phyloP scores from a whole-genome alignment of 208 protist genomes.

The Wallacemonas sp. region DNA sequence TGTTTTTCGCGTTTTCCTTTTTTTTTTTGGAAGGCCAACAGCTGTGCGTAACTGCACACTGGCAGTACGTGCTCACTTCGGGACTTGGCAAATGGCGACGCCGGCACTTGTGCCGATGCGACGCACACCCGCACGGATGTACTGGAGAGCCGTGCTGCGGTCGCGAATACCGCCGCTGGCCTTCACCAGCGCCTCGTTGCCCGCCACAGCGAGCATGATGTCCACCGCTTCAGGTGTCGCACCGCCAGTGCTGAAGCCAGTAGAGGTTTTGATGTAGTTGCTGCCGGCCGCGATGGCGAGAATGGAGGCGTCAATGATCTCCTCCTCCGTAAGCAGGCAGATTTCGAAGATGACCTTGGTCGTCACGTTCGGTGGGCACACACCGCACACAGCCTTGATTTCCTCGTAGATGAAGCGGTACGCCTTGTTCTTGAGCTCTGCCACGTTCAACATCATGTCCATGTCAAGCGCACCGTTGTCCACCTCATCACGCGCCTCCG shows the following conservation, averaged over 20 bases:
- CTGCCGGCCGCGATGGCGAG: slow-evolving; percentile 84
- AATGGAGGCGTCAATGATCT: slow-evolving; percentile 92
- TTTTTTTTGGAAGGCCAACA: no score
- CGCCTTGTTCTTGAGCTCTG: slow-evolving; percentile 76
- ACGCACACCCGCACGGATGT: slow-evolving; percentile 76
- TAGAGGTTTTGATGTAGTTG: slow-evolving; percentile 95
- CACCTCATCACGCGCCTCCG: slow-evolving; percentile 71
- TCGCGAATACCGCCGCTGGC: slow-evolving; percentile 91
- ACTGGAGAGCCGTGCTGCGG: slow-evolving; percentile 64
- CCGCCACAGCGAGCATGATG: slow-evolving; percentile 91
- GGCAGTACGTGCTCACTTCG: not conserved
- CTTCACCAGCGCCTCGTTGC: slow-evolving; percentile 82
- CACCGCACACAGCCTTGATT: slow-evolving; percentile 68
- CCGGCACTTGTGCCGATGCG: slow-evolving; percentile 93
- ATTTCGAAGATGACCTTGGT: slow-evolving; percentile 95
- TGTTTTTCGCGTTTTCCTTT: no score
- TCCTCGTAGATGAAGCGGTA: slow-evolving; percentile 86
- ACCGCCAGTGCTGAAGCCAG: slow-evolving; percentile 90
- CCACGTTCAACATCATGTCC: slow-evolving; percentile 95
- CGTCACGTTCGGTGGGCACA: slow-evolving; percentile 24
- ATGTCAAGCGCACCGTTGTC: slow-evolving; percentile 88
- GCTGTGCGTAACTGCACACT: no score
- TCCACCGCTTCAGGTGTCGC: slow-evolving; percentile 85
- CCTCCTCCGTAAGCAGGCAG: slow-evolving; percentile 81
- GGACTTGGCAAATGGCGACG: slow-evolving; percentile 56